Conservation (phyloP, 2,329 filamentous ascomycete species). For the Calonectria crousiana region DNA sequence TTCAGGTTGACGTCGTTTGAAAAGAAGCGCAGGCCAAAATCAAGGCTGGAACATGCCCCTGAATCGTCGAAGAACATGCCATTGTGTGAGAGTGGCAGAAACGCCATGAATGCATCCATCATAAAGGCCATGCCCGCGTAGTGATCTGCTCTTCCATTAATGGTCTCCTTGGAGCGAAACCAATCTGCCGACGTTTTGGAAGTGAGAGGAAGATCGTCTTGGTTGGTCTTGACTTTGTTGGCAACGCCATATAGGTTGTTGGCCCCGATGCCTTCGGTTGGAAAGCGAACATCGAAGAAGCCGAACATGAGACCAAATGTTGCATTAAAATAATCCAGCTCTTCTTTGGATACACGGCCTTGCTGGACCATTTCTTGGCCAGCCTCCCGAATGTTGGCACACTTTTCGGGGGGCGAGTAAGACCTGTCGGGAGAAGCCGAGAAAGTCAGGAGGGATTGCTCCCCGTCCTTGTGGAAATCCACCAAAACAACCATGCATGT, state of each 20-base stretch:
- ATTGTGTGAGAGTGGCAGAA: background rate
- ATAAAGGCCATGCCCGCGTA: conserved; percentile 1
- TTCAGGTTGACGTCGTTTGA: background rate
- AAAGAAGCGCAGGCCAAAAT: background rate
- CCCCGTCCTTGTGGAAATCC: background rate
- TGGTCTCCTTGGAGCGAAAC: background rate
- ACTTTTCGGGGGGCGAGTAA: background rate
- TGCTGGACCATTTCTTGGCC: background rate
- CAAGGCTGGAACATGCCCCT: background rate
- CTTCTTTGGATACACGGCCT: background rate
- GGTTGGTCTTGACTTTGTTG: background rate
- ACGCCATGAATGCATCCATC: conserved; percentile 1
- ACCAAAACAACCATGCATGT: background rate
- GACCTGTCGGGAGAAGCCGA: background rate
- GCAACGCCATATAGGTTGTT: background rate
- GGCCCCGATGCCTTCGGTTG: background rate
- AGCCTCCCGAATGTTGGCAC: background rate
- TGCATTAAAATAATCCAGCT: background rate
- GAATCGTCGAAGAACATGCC: background rate
- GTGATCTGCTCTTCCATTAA: background rate
- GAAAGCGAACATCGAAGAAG: background rate
- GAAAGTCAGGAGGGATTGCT: background rate
- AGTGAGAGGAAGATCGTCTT: background rate
- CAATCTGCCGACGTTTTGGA: background rate
- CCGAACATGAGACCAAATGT: background rate